Evolutionary conservation across 495 filamentous ascomycete species (phyloP).

Genomic region (Penicillium tannophilum): DNA sequence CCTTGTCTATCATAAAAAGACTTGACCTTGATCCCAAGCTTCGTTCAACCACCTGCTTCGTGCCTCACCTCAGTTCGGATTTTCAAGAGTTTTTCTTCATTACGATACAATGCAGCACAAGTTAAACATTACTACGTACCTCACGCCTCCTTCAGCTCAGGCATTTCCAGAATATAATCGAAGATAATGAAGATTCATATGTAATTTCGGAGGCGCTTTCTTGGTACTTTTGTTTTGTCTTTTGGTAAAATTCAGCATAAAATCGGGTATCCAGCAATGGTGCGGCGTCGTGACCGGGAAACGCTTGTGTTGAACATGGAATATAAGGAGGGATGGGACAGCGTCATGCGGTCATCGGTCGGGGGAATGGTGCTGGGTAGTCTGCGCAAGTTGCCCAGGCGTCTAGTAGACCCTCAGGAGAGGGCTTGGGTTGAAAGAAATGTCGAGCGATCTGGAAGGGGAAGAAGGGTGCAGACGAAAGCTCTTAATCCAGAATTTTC

Average conservation of each 20-base stretch:
- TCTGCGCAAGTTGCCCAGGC: conserved; percentile 32
- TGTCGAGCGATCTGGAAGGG: conserved; percentile 3
- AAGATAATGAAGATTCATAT: conserved; percentile 9
- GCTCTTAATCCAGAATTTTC: conserved; percentile 4
- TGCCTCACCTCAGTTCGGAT: background rate
- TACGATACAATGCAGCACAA: conserved; percentile 11
- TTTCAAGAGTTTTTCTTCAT: background rate
- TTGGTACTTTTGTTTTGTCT: conserved; percentile 8
- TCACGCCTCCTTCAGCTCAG: background rate
- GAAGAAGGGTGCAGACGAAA: conserved; percentile 1
- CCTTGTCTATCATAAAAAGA: background rate
- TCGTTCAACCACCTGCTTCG: background rate
- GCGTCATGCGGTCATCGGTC: conserved; percentile 8
- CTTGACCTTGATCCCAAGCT: background rate
- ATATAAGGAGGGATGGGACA: conserved; percentile 9
- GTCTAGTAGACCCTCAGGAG: conserved; percentile 7
- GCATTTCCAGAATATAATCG: background rate
- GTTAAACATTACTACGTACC: conserved; percentile 18
- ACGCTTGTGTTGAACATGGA: conserved; percentile 35
- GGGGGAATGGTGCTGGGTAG: conserved; percentile 16
- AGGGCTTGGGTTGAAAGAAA: background rate
- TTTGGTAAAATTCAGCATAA: conserved; percentile 21
- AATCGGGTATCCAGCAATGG: conserved; percentile 48
- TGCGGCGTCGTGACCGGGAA: conserved; percentile 22
- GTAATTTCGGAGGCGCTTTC: conserved; percentile 14